Evolutionary conservation across 1,139 yeast genomes (phyloP), one percentile per base, ranked within the genome.

Genomic region (Magnusiomyces tetraspermus): DNA sequence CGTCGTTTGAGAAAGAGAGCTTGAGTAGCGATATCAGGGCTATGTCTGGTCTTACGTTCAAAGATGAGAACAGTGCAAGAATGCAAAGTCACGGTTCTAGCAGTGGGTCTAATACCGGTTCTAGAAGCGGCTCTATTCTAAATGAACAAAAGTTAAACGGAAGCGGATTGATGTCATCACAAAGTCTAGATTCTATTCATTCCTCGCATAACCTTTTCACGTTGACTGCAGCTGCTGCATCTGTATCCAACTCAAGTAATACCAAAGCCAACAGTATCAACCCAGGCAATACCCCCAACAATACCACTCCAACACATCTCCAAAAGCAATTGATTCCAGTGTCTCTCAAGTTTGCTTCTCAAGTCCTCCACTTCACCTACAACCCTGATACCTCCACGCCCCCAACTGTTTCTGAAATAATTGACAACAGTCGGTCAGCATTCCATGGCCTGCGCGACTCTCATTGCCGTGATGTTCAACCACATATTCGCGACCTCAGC

Each of bases 391-490:
- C 76, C 51, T 77, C 82, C n/a, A 81, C 92, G 0, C 82, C 89
- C 1, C 95, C 89, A 5, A 80, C 85, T 6, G 71, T 78, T 54
- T 61, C 76, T 19, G 95, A 86, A 64, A 68, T 86, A 22, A 63
- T 85, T 22, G 85, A 83, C 53, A 85, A 85, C 63, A 87, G 86
- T 22, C 78, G 79, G 56, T 71, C 74, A 51, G 89, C 88, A n/a
- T 85, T 86, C 66, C 76, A 67, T 28, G 65, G 66, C 38, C 66
- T 72, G 26, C 67, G 73, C 48, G 64, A n/a, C 69, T 26, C 61
- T 76, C 31, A 65, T n/a, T n/a, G n/a, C n/a, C n/a, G n/a, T n/a
- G n/a, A n/a, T n/a, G n/a, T n/a, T n/a, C n/a, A n/a, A n/a, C n/a
- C n/a, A n/a, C n/a, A 66, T 21, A 60, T 69, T 13, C 48, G 66